Evolutionary conservation across 2,329 filamentous ascomycete genomes (phyloP), one percentile per base, ranked within the genome.

Genomic region (Alternaria metachromatica): DNA sequence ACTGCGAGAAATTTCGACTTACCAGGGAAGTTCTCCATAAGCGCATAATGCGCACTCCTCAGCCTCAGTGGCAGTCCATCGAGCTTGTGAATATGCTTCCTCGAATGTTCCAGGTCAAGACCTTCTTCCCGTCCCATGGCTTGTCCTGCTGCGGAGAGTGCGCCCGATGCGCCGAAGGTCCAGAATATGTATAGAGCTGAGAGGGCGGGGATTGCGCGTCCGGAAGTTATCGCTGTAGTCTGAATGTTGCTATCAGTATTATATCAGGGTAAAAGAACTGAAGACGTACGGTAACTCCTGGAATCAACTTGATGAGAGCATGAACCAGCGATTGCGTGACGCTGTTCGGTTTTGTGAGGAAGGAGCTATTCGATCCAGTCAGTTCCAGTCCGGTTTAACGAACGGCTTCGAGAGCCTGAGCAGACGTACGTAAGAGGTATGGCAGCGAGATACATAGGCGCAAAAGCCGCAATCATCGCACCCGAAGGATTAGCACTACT

Each of bases 21-120:
- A 71, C 67, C 70, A 6, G 69, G 70, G n/a, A 72, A 72, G 44
- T 71, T 72, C 45, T 72, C 70, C 67, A 72, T 63, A 4, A 72
- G 25, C 30, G 69, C 69, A 55, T 71, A 70, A 46, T 72, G 70
- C 13, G 70, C 69, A 30, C 70, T 72, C 15, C 67, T 61, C 21
- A 72, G 12, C 12, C 70, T 61, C n/a, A 72, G 55, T 2, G 70
- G 70, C 12, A 72, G n/a, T 0, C 70, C 70, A 0, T 66, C 51
- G 6, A 72, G 48, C 4, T 53, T 18, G 11, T 64, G 48, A 2
- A 69, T 23, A 51, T 72, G 60, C 46, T 69, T 70, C 12, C 70
- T 56, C 18, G 70, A 69, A 26, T 72, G 69, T 2, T 70, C 66
- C 5, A 62, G 58, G 8, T 69, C 67, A 6, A 69, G 12, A 4